A percentile compares a stretch with the other conserved stretches of the same genome.
These are phyloP conservation scores for Solanum phureja DNA, from an alignment of 257 asterid genomes.

Conservation along the genomic window DNA sequence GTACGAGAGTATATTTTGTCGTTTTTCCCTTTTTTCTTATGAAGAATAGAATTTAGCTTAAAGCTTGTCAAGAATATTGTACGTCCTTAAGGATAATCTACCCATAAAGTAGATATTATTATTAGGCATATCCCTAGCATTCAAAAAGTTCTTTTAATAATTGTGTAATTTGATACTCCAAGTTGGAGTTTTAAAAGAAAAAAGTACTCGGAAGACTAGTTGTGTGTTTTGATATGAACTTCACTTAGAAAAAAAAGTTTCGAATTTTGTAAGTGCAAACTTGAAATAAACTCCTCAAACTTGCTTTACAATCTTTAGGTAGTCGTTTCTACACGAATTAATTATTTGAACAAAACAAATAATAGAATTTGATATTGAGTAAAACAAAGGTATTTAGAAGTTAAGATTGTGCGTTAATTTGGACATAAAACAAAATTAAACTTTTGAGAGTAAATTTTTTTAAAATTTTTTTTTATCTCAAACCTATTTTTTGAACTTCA, in stretches of 20 bases:
- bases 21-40: too few relatives aligned
- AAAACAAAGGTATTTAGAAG: neutral
- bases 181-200: neutral
- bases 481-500: neutral
- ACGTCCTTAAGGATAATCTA: neutral
- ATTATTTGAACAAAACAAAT: neutral
- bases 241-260: neutral
- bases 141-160: neutral
- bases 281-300: neutral
- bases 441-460: neutral
- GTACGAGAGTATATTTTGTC: too few relatives aligned
- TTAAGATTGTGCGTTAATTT: neutral
- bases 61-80: neutral
- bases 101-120: neutral
- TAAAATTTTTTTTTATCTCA: neutral
- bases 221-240: neutral
- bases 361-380: neutral
- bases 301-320: neutral
- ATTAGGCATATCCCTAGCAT: neutral
- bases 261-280: neutral
- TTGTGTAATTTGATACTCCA: neutral
- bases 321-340: neutral
- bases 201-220: neutral
- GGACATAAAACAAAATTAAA: neutral
- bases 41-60: neutral